Base-by-base conservation (phyloP, 768 basidiomycete genomes). In the Holtermannia corniformis region DNA sequence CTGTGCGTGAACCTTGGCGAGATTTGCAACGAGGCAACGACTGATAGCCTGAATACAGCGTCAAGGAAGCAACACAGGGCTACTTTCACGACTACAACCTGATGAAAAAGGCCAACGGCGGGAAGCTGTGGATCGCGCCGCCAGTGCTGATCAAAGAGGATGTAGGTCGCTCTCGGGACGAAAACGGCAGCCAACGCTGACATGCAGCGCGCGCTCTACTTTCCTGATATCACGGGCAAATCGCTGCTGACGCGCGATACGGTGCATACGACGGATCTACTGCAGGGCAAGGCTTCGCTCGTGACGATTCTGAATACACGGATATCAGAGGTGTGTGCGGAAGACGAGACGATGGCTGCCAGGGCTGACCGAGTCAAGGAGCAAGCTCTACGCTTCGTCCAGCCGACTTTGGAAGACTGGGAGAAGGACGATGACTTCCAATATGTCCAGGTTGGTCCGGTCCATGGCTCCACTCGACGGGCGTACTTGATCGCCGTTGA, bases 121-220 rank as follows among this genome's bases (percentile, higher is more conserved):
- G 93, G 14, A 97, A 97, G 75, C 85, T 86, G 7, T 97, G 89
- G 90, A 80, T 90, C 48, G 91, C 90, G 11, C 92, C 91, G 1
- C 82, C 79, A 20, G 85, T 86, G 20, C 77, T 96, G 61, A 90
- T 97, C 57, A 81, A 83, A 24, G 87, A 90, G 75, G 88, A 93
- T 59, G 92, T 92, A 65, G 60, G 86, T 42, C 44, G 23, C 43
- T 40, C 14, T 11, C 27, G 14, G 23, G 13, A 24, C 43, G 23
- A 24, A 19, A 49, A 28, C 26, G 44, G 20, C 16, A 12, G 13
- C 10, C 4, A 44, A 20, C 16, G 40, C 22, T 46, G n/a, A 41
- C 11, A 20, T 19, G 16, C 65, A 97, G 92, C 86, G 83, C 83
- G 82, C 93, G 14, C 75, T 92, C 2, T 95, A 91, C 73, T 83